phyloP scores from a whole-genome alignment of 129 eudicot genomes.

The Glebionis coronaria region DNA sequence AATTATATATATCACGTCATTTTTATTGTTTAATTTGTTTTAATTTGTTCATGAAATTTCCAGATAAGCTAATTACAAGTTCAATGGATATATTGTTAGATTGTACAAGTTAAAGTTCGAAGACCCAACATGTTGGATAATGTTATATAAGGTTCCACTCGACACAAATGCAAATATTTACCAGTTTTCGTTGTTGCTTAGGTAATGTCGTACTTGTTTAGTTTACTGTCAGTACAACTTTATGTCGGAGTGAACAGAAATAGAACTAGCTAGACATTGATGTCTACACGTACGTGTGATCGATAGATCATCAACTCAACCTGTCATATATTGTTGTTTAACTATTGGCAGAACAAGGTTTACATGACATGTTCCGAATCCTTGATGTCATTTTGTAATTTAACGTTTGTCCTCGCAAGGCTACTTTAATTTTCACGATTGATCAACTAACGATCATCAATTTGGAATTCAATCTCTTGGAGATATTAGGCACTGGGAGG shows the following conservation, averaged over 20 bases:
- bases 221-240: neutral
- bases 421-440: slow-evolving; percentile 17
- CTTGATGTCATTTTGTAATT: slow-evolving; percentile 25
- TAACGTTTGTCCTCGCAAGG: slow-evolving; percentile 19
- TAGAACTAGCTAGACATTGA: too few relatives aligned
- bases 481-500: too few relatives aligned
- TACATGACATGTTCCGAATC: slow-evolving; percentile 20
- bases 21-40: too few relatives aligned
- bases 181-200: slow-evolving; percentile 16
- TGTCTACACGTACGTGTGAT: slow-evolving; percentile 15
- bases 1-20: too few relatives aligned
- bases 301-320: slow-evolving; percentile 18
- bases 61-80: too few relatives aligned
- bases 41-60: too few relatives aligned
- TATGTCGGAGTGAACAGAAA: neutral
- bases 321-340: slow-evolving; percentile 15
- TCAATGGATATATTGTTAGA: too few relatives aligned
- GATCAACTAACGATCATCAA: too few relatives aligned
- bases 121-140: neutral
- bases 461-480: too few relatives aligned
- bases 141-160: neutral
- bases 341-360: slow-evolving; percentile 11
- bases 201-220: neutral
- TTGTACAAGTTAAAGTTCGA: too few relatives aligned
- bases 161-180: neutral